Conservation (phyloP, 768 basidiomycete species). For the Xerocomellus chrysenteron region DNA sequence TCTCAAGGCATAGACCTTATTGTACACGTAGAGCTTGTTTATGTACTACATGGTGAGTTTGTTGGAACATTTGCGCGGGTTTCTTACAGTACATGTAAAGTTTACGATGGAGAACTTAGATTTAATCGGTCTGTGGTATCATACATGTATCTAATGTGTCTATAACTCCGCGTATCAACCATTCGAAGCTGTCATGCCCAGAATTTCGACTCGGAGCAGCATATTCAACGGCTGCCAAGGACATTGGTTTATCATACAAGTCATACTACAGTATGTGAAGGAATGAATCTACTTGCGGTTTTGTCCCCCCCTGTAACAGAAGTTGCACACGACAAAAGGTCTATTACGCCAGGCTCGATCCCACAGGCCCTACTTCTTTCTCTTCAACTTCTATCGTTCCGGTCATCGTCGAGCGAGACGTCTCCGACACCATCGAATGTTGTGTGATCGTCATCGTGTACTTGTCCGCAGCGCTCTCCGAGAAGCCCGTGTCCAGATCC, state of each 20-base stretch:
- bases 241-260: not conserved
- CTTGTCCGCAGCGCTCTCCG: not conserved
- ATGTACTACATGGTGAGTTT: not conserved
- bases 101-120: too few relatives aligned
- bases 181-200: too few relatives aligned
- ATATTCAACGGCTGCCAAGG: too few relatives aligned
- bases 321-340: not conserved
- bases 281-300: not conserved
- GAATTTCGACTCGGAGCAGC: too few relatives aligned
- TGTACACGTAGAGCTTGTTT: too few relatives aligned
- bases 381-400: not conserved
- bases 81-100: too few relatives aligned
- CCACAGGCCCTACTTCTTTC: not conserved
- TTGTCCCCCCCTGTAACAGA: not conserved
- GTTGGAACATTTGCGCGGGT: too few relatives aligned
- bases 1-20: too few relatives aligned
- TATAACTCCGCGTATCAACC: too few relatives aligned
- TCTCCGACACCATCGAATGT: not conserved
- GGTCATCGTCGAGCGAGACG: not conserved
- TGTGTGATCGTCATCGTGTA: not conserved
- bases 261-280: not conserved
- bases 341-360: not conserved
- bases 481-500: constrained; percentile 6
- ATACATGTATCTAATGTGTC: too few relatives aligned
- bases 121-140: too few relatives aligned